Evolutionary conservation across 1,284 basidiomycete species (phyloP), one percentile per base, ranked within the genome.

Genomic region (Irpex sp.): DNA sequence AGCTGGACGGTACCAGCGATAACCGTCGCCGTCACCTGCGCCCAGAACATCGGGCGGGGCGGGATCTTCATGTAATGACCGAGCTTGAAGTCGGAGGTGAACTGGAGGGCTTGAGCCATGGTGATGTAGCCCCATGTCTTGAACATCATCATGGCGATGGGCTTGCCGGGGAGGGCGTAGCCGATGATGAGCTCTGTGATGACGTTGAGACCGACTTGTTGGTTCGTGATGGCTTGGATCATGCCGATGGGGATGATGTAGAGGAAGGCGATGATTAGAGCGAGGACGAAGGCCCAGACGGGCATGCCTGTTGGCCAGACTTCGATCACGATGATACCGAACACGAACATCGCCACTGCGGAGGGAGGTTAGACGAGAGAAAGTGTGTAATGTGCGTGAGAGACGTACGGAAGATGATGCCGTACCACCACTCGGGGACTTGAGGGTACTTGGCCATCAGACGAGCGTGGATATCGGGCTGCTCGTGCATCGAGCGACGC

Each of bases 401-500:
- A n/a, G 19, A 67, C 72, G 47, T 56, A 75, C 74, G 40, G 62
- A 82, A 80, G 64, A 82, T 77, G 70, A 81, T 81, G 3, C 81
- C 79, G 63, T 82, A 85, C 75, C 87, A 91, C 91, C 91, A 94
- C 63, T 91, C 86, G 0, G 92, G 92, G 1, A 93, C 89, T 76
- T 75, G 74, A 8, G 64, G 67, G 75, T 97, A 97, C 62, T 81
- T 81, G 9, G 86, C 76, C 93, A 96, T 96, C 36, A 96, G 79
- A n/a, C 85, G 80, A 17, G 86, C 86, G 74, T 97, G 94, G 59
- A 97, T 88, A 77, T 97, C 94, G 6, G 92, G 91, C 68, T 92
- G 87, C 70, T 94, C 92, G 57, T 82, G 72, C 70, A 89, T 80
- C 9, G 86, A 82, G 38, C 84, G 81, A 31, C 92, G 78, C 0